Conservation (phyloP, 164 flowering plant genomes). For the Magnolia sinica region DNA sequence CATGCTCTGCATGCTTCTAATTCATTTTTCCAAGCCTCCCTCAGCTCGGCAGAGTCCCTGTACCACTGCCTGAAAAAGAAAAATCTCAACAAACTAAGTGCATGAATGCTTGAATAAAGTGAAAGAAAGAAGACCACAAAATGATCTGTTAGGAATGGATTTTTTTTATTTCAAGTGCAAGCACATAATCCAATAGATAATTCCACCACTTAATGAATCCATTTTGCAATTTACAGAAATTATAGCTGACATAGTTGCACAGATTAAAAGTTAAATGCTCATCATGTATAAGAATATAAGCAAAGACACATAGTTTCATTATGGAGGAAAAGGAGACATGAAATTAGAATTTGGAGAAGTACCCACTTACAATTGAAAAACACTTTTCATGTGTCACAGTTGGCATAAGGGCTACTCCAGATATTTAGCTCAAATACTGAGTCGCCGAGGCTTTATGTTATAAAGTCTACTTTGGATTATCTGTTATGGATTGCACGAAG, state of each 20-base stretch:
- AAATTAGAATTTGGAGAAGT: too few species aligned
- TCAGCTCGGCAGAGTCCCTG: constrained; percentile 22
- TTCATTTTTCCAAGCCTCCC: constrained; percentile 33
- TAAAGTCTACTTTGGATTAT: background rate
- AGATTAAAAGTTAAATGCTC: too few species aligned
- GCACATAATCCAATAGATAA: background rate
- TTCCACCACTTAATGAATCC: background rate
- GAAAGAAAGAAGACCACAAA: background rate
- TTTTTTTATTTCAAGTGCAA: background rate
- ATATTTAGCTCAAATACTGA: background rate
- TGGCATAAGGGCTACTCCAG: too few species aligned
- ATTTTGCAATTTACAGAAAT: background rate
- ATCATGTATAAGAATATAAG: too few species aligned
- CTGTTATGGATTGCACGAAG: too few species aligned
- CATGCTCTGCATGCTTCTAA: constrained; percentile 17
- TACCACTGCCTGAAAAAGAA: constrained; percentile 28
- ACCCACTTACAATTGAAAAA: too few species aligned
- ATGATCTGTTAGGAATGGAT: background rate
- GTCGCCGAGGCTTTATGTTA: background rate
- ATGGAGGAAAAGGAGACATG: too few species aligned
- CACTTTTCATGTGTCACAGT: too few species aligned
- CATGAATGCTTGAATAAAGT: background rate
- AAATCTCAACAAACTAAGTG: background rate
- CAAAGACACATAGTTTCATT: too few species aligned
- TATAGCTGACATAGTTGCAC: background rate